Conservation (phyloP, 1,284 basidiomycete species). For the Cutaneotrichosporon sp. region DNA sequence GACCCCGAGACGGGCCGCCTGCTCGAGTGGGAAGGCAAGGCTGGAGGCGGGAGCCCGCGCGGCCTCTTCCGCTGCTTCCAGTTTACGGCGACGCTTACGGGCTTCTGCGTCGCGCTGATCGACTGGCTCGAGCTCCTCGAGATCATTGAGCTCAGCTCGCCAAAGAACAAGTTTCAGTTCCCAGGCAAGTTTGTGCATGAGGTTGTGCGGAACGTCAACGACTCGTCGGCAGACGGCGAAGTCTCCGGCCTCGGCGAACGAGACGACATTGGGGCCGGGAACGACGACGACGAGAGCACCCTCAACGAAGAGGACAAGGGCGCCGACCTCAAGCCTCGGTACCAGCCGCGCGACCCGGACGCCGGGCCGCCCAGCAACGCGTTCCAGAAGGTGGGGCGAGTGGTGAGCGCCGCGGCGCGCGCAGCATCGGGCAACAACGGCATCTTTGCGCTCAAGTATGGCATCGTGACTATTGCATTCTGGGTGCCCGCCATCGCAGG, state of each 20-base stretch:
- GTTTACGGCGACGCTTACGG: constrained; percentile 52
- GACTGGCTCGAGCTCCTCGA: constrained; percentile 45
- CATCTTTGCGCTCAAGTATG: constrained; percentile 62
- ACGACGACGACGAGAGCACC: constrained; percentile 4
- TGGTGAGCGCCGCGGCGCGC: constrained; percentile 26
- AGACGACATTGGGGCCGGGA: background rate
- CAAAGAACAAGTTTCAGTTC: constrained; percentile 53
- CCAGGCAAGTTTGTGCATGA: constrained; percentile 54
- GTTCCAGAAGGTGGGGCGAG: constrained; percentile 39
- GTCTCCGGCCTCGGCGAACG: background rate
- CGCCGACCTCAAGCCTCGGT: background rate
- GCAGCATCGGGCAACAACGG: constrained; percentile 40
- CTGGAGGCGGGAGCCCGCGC: constrained; percentile 29
- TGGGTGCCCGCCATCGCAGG: constrained; percentile 61
- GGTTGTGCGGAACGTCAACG: constrained; percentile 44
- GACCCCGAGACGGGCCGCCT: constrained; percentile 32
- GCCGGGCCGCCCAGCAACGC: constrained; percentile 44
- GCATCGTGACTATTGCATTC: constrained; percentile 60
- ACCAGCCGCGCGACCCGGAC: constrained; percentile 39
- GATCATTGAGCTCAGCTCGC: constrained; percentile 47
- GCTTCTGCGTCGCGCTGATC: constrained; percentile 45
- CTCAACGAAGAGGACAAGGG: constrained; percentile 3
- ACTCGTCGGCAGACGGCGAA: constrained; percentile 12
- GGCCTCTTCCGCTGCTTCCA: constrained; percentile 56
- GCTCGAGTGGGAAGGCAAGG: constrained; percentile 28